Evolutionary conservation across 176 grass and related monocot genomes (phyloP), one percentile per base, ranked within the genome.

Genomic region (Calamus simplicifolius): DNA sequence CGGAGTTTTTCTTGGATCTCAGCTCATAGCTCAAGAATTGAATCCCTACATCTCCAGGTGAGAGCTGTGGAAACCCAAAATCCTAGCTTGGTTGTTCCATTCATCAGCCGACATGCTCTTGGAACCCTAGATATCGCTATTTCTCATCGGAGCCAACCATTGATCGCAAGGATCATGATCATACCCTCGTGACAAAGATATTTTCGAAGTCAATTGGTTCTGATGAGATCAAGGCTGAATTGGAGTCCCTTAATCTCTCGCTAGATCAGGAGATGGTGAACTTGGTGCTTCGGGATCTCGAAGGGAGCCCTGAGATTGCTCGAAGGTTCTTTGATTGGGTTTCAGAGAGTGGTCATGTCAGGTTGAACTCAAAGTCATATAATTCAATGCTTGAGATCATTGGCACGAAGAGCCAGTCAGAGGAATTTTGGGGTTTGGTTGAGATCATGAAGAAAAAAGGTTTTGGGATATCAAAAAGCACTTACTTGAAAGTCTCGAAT

Each of bases 301-400:
- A 76, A 2, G 68, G 72, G 15, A 79, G 63, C 57, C 80, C 83
- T 53, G 49, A 69, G 18, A 75, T 69, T 3, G 81, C 77, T 29
- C 76, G 69, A 15, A 66, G 57, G 25, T 85, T 90, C 75, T 90
- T 82, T 75, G 72, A 66, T 3, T 90, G 79, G 87, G 78, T 77
- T 10, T 69, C 73, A 51, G 65, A 69, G 51, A 56, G 50, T 5
- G 65, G 54, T 17, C 16, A 51, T 12, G 48, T 72, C 19, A 25
- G 58, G 19, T 61, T 82, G 64, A 81, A 89, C 70, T 86, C 69
- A 7, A 67, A 68, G 29, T 77, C 77, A 57, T 89, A 77, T 62
- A 86, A 95, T 64, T 76, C 68, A 30, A 79, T 95, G 79, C 85
- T 95, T 50, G 56, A 80, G 58, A 77, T 89, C 28, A 61, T 87